Base-by-base conservation (phyloP, 768 basidiomycete genomes). In the Panaeolus papilionaceus region DNA sequence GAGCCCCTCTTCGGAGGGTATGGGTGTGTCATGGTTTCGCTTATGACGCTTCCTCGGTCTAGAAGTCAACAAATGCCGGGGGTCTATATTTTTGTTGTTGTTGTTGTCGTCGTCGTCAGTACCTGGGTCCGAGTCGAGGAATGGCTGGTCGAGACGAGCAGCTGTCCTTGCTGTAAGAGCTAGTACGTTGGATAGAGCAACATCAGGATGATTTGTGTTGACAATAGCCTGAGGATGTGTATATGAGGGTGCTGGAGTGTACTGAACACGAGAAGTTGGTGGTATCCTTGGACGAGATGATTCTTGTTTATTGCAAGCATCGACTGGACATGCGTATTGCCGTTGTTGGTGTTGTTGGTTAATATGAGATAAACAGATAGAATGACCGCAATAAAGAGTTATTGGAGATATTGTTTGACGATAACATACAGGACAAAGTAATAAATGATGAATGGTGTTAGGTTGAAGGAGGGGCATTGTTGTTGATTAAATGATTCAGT, bases 321-420 rank as follows among this genome's bases (percentile, higher is more conserved):
- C 74, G 33, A 80, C 67, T 6, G 81, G 80, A 67, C 80, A 80
- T 45, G 68, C 69, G 23, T 66, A 40, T 28, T 33, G 23, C 23
- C 23, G 23, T 23, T 23, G 33, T 33, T 33, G 33, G 33, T 83
- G 71, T 18, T 6, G 9, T 9, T 44, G 42, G 16, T 16, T 44
- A 6, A 71, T 69, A 74, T 93, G 92, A n/a, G 26, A 54, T 0
- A 87, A 77, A 72, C 95, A 98, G 69, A 96, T 69, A 23, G 94
- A 85, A 75, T 98, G 95, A 64, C 95, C 95, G 74, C 95, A 98
- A 71, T 82, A 85, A 45, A 97, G 88, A 0, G 82, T 95, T 81
- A 72, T 91, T 78, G 81, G 94, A 81, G 71, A 78, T 79, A 38
- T 83, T 82, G 95, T 75, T 72, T 82, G 65, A 84, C 78, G 9